Conservation (phyloP, 805 yeast species). For the Candida argentea region DNA sequence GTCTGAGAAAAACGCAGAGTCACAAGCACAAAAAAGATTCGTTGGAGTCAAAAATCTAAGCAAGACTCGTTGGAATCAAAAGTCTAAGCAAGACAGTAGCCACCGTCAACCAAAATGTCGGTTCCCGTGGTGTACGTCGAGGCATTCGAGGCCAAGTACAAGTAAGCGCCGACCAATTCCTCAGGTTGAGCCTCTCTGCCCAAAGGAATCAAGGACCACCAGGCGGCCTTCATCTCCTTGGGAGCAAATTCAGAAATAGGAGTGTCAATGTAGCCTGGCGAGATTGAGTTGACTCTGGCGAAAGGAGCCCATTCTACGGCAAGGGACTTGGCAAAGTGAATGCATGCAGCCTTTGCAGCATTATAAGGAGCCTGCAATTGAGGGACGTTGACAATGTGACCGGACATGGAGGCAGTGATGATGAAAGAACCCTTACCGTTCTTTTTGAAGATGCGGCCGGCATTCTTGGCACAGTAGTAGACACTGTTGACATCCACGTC, state of each 20-base stretch:
- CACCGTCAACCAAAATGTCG: conserved; percentile 38
- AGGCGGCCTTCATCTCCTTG: conserved; percentile 20
- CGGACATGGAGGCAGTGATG: conserved; percentile 37
- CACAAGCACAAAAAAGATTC: too few relatives aligned
- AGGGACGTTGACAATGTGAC: conserved; percentile 37
- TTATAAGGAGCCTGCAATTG: conserved; percentile 38
- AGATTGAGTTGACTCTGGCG: conserved; percentile 32
- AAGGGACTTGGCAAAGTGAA: conserved; percentile 33
- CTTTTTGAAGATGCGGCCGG: conserved; percentile 29
- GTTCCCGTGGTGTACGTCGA: conserved; percentile 35
- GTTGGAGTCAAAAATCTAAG: too few relatives aligned
- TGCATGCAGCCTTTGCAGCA: conserved; percentile 36
- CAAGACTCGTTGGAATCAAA: too few relatives aligned
- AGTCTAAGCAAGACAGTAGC: conserved; percentile 17
- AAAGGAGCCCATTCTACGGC: conserved; percentile 41
- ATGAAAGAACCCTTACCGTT: conserved; percentile 33
- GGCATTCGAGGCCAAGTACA: conserved; percentile 35
- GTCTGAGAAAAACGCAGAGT: too few relatives aligned
- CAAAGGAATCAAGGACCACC: conserved; percentile 33
- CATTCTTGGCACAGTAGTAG: conserved; percentile 33
- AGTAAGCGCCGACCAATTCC: conserved; percentile 38
- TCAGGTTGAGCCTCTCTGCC: conserved; percentile 36
- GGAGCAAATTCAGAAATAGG: conserved; percentile 29
- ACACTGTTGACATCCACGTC: conserved; percentile 33
- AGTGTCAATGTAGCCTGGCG: conserved; percentile 35